Conservation (phyloP, 2,329 filamentous ascomycete species). For the Neopestalotiopsis sp. region DNA sequence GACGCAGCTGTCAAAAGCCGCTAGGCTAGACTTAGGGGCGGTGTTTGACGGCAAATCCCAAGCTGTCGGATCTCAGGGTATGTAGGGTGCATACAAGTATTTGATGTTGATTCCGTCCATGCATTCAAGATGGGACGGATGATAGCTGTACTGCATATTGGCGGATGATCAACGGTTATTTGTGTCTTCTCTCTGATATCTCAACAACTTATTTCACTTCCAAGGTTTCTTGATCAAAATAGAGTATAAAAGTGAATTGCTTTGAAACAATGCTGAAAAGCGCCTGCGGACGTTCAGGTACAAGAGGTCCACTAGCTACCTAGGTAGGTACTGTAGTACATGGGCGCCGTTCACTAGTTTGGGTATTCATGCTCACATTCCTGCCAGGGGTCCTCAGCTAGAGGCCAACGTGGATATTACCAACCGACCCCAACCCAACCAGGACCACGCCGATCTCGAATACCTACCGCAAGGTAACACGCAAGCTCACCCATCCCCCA, state of each 20-base stretch:
- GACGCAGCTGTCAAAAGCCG: slow-evolving; percentile 28
- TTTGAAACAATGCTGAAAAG: too few species aligned
- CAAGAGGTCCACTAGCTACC: neutral
- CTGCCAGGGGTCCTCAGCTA: slow-evolving; percentile 8
- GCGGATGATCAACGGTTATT: too few species aligned
- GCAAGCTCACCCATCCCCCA: slow-evolving; percentile 12
- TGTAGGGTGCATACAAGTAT: neutral
- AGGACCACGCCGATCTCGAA: slow-evolving; percentile 5
- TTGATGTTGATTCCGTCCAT: neutral
- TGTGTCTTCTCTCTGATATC: too few species aligned
- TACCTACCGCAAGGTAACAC: slow-evolving; percentile 17
- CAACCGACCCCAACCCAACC: slow-evolving; percentile 2
- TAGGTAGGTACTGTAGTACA: neutral
- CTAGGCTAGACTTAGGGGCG: slow-evolving; percentile 24
- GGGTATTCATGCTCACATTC: neutral
- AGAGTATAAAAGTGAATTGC: too few species aligned
- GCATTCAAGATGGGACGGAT: neutral
- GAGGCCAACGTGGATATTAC: slow-evolving; percentile 25
- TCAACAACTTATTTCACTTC: too few species aligned
- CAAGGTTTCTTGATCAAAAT: too few species aligned
- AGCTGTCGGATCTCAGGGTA: slow-evolving; percentile 13
- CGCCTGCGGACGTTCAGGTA: neutral
- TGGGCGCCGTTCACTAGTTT: neutral
- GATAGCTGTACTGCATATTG: neutral
- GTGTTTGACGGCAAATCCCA: slow-evolving; percentile 26